Evolutionary conservation across 2,329 filamentous ascomycete species (phyloP).

Genomic region (Stenocarpella maydis): DNA sequence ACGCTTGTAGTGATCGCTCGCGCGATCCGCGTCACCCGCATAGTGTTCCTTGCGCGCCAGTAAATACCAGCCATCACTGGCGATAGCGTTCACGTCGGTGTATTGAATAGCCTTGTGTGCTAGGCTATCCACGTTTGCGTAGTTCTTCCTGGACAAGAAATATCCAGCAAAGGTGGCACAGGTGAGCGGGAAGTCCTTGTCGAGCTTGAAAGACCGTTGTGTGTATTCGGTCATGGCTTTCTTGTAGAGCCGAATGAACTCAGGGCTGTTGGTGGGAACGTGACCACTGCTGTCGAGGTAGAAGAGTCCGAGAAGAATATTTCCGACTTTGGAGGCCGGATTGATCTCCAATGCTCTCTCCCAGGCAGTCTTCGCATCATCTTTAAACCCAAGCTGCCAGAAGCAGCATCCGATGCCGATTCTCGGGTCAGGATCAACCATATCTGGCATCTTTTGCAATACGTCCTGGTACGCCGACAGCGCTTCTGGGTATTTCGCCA

Average conservation of each 20-base stretch:
- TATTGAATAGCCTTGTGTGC: constrained; percentile 94
- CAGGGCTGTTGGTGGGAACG: constrained; percentile 81
- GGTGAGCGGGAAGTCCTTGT: constrained; percentile 89
- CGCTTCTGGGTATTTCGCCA: constrained; percentile 86
- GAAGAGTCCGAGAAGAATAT: constrained; percentile 88
- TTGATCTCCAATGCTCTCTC: constrained; percentile 83
- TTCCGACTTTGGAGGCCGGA: constrained; percentile 86
- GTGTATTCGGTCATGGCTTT: constrained; percentile 95
- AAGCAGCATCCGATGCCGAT: constrained; percentile 97
- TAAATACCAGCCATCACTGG: constrained; percentile 97
- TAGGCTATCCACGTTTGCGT: constrained; percentile 82
- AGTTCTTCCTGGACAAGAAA: constrained; percentile 84
- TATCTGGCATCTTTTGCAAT: constrained; percentile 82
- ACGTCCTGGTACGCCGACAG: constrained; percentile 87
- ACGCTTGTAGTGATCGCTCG: constrained; percentile 85
- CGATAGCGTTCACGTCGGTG: constrained; percentile 95
- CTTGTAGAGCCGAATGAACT: constrained; percentile 86
- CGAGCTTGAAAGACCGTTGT: constrained; percentile 90
- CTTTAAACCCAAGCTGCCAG: constrained; percentile 95
- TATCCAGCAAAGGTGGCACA: constrained; percentile 91
- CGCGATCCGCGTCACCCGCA: constrained; percentile 75
- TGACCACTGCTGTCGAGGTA: constrained; percentile 88
- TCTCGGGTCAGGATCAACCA: constrained; percentile 92
- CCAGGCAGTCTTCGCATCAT: constrained; percentile 91
- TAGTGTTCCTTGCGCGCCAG: constrained; percentile 92